Evolutionary conservation across 1,139 yeast species (phyloP), one percentile per base, ranked within the genome.

Genomic region (Scheffersomyces lignicola): DNA sequence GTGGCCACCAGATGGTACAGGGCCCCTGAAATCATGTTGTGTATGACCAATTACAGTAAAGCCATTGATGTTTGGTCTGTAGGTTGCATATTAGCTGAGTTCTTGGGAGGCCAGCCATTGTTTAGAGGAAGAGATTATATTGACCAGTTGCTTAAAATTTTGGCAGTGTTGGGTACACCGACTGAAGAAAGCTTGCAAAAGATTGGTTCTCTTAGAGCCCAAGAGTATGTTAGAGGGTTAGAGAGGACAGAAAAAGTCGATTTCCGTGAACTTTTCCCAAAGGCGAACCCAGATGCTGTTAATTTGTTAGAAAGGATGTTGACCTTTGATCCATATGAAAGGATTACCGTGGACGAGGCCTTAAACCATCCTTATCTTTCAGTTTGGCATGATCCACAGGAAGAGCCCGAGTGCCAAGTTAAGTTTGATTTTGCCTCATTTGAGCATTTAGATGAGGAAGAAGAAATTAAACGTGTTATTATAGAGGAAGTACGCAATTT

Each of bases 1-100:
- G 97, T 92, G 21, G 97, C 98, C 20, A 90, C 98, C 1, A 73
- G 97, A 55, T 92, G 98, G 97, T 92, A 92, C 61, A 70, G 98
- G 45, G 98, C 98, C 1, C 98, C 98, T 0, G 98, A 92, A 57
- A 88, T 92, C 59, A 92, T 92, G 92, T 73, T 92, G 38, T 82
- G 94, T 49, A 88, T 87, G 60, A 92, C 92, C 52, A 85, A 89
- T 42, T 92, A 92, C 62, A 85, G 97, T 5, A 89, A 88, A 63
- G 96, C 98, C 17, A 90, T 92, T 42, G 98, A 92, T 58, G 75
- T 92, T 36, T 92, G 98, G 98, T 87, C 96, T 0, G 95, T 90
- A 18, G 98, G 98, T 1, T 92, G 98, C 64, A 90, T 92, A 41
- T 67, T 92, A 40, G 98, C 97, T 0, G 98, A 92, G 56, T 70